These are phyloP conservation scores for Noccaea caerulescens DNA, from an alignment of 345 rosid genomes.

Conservation along the genomic window DNA sequence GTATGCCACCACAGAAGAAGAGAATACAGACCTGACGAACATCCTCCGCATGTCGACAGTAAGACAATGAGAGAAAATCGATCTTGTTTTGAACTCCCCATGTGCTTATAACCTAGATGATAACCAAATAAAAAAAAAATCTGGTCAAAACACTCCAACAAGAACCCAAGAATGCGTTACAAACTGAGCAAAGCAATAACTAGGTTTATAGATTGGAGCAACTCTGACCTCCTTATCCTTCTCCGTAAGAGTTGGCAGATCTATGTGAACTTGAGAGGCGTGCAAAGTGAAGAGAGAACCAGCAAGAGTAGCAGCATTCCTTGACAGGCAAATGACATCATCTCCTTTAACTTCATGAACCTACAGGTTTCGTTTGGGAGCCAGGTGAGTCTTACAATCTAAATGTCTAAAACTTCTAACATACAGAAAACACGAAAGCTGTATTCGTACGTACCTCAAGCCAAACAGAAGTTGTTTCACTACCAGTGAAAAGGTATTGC, in stretches of 20 bases:
- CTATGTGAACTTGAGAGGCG: slow-evolving; percentile 84
- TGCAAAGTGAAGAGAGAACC: slow-evolving; percentile 90
- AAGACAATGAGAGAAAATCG: slow-evolving; percentile 92
- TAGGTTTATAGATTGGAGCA: not conserved
- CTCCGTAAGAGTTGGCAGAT: slow-evolving; percentile 84
- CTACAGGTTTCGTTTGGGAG: slow-evolving; percentile 42
- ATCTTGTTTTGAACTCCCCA: slow-evolving; percentile 98
- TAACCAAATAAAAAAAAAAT: slow-evolving; percentile 19
- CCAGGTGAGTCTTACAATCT: not conserved
- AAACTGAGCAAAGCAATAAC: slow-evolving; percentile 19
- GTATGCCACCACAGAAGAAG: not conserved
- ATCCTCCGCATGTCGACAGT: slow-evolving; percentile 93
- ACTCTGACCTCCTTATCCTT: slow-evolving; percentile 83
- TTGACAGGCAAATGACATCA: slow-evolving; percentile 82
- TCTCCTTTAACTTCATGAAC: slow-evolving; percentile 81
- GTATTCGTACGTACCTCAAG: slow-evolving; percentile 80
- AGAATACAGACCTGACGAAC: slow-evolving; percentile 70
- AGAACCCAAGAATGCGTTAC: slow-evolving; percentile 12
- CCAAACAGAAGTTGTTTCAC: slow-evolving; percentile 98
- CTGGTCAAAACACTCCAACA: slow-evolving; percentile 15
- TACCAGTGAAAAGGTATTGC: slow-evolving; percentile 93
- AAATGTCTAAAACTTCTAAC: not conserved
- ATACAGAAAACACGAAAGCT: not conserved
- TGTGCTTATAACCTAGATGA: slow-evolving; percentile 71
- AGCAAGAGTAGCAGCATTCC: slow-evolving; percentile 86